Percentiles rank a stretch among this genome's conserved stretches.
Conservation (phyloP, 2,329 filamentous ascomycete genomes). For the Drechslerella dactyloides region DNA sequence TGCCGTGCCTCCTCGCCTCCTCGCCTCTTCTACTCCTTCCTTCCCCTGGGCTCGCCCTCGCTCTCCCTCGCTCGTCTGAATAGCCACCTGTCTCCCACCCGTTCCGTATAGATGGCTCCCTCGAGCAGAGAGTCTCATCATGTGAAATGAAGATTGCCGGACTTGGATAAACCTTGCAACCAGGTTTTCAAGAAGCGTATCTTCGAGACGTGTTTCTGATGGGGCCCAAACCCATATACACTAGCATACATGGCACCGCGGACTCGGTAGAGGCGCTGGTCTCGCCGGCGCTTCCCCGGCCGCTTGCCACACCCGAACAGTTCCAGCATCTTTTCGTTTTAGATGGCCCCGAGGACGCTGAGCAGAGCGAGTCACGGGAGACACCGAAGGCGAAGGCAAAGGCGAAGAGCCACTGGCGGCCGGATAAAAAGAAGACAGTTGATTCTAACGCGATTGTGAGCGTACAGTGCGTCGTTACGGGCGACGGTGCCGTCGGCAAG, state of each 20-base stretch:
- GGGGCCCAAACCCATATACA: slow-evolving; percentile 44
- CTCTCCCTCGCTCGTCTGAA: slow-evolving; percentile 7
- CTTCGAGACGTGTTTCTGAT: slow-evolving; percentile 16
- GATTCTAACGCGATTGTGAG: slow-evolving; percentile 44
- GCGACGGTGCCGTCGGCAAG: slow-evolving; percentile 99
- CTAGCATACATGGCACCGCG: slow-evolving; percentile 33
- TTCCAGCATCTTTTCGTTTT: slow-evolving; percentile 40
- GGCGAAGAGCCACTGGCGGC: slow-evolving; percentile 33
- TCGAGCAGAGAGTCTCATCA: slow-evolving; percentile 18
- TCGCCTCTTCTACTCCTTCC: slow-evolving; percentile 10
- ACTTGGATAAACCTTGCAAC: slow-evolving; percentile 43
- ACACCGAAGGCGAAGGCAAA: slow-evolving; percentile 10
- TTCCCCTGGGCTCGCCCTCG: too few species aligned
- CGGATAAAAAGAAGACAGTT: slow-evolving; percentile 19
- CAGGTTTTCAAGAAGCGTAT: slow-evolving; percentile 29
- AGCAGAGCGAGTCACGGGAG: slow-evolving; percentile 14
- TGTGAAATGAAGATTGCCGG: slow-evolving; percentile 29
- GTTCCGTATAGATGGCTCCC: not conserved
- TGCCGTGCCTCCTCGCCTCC: slow-evolving; percentile 12
- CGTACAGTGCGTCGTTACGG: slow-evolving; percentile 90
- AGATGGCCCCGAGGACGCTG: slow-evolving; percentile 10
- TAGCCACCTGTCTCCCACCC: slow-evolving; percentile 13
- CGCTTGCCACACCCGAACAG: slow-evolving; percentile 36
- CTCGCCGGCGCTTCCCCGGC: slow-evolving; percentile 30
- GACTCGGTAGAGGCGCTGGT: slow-evolving; percentile 40